Base-by-base conservation (phyloP, 768 basidiomycete species). In the Cyathus striatus region DNA sequence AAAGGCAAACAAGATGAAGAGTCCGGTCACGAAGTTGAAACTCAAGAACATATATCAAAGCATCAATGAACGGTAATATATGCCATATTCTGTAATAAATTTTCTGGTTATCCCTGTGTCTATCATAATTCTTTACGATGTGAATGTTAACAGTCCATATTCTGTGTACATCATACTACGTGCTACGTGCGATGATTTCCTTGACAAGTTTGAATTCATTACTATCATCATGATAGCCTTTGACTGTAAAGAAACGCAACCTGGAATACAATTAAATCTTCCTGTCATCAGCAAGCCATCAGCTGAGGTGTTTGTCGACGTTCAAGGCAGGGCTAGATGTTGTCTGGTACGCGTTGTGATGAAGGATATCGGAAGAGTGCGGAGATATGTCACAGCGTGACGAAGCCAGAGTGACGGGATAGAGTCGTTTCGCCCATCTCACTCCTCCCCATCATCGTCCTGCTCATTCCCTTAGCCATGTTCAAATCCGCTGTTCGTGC, bases 401-500 rank as follows among this genome's bases (percentile, higher is more conserved):
- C 44, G 3, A 26, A 24, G 24, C 49, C 16, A 24, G 32, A 27
- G n/a, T 42, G 22, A 22, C 32, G 53, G 52, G 53, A 52, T 51
- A 48, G 34, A 30, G 39, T 35, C 48, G 47, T 55, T 36, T 54
- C 51, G 24, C 30, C 45, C 24, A n/a, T n/a, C n/a, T n/a, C n/a
- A n/a, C n/a, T n/a, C n/a, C n/a, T n/a, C n/a, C 47, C 49, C 46
- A 56, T 47, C 51, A 50, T 49, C 57, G 53, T 55, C 50, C 46
- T 53, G 42, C 49, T 50, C 24, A 35, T 30, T 16, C 18, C 27
- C 33, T 40, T 20, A 56, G 56, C 53, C 45, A 73, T 74, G 71
- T 65, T 74, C 58, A 65, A 64, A 60, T 62, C 63, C 57, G 70
- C 65, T 52, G 60, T 71, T 42, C 69, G 70, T 55, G 69, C 67